Evolutionary conservation across 768 basidiomycete genomes (phyloP).

Genomic region (Leccinum olivaceopallidum): DNA sequence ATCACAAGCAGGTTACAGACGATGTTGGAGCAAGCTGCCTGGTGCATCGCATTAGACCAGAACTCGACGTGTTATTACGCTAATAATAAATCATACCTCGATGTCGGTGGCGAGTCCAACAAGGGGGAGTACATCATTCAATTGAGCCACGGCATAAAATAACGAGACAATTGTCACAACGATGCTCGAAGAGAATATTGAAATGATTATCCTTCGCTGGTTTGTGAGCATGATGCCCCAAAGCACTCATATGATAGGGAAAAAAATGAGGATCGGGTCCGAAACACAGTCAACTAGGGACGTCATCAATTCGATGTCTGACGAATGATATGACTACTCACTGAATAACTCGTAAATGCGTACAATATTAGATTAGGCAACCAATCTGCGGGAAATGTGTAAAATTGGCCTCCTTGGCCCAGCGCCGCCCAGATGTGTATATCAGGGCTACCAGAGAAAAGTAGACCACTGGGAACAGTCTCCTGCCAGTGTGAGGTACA

Average conservation of each 20-base stretch:
- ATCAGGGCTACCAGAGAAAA: conserved; percentile 14
- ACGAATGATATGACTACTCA: background rate
- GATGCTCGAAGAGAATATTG: conserved; percentile 12
- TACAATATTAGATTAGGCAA: background rate
- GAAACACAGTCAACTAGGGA: conserved; percentile 22
- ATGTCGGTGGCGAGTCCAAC: conserved; percentile 13
- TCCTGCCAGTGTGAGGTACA: background rate
- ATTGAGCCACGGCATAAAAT: conserved; percentile 16
- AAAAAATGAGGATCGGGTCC: conserved; percentile 15
- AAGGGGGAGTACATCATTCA: conserved; percentile 3
- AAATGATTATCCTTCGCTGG: conserved; percentile 16
- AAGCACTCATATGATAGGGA: no score
- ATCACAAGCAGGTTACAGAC: conserved; percentile 23
- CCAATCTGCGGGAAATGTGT: background rate
- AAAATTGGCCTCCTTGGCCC: background rate
- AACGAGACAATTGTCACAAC: conserved; percentile 11
- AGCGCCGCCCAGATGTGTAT: background rate
- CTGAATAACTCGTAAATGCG: background rate
- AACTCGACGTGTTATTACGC: background rate
- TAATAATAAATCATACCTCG: conserved; percentile 10
- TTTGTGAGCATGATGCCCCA: no score
- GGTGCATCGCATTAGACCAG: background rate
- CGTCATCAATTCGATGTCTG: background rate
- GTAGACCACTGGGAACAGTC: background rate
- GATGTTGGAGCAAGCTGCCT: conserved; percentile 19